These are phyloP conservation scores for Ophiostoma tasmaniense DNA, from an alignment of 2,329 filamentous ascomycete species.

Conservation along the genomic window DNA sequence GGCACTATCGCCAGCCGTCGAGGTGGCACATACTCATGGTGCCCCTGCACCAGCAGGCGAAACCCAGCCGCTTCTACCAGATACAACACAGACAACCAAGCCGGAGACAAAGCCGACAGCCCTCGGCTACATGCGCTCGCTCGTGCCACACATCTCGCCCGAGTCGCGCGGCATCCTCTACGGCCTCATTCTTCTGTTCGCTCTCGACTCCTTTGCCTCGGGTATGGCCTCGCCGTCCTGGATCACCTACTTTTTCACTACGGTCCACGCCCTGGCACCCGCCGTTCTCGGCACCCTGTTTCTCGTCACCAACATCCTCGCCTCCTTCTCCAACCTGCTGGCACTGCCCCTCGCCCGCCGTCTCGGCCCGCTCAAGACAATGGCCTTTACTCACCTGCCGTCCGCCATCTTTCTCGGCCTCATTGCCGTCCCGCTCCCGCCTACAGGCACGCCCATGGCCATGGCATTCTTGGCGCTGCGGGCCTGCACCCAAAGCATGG, in stretches of 20 bases:
- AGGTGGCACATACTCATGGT: constrained; percentile 20
- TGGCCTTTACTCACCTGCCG: constrained; percentile 68
- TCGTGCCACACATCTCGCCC: constrained; percentile 50
- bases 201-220: constrained; percentile 41
- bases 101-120: background rate
- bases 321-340: constrained; percentile 43
- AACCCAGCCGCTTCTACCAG: background rate
- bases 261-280: constrained; percentile 39
- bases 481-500: constrained; percentile 58
- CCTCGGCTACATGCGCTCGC: constrained; percentile 16
- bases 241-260: constrained; percentile 50
- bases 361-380: constrained; percentile 48
- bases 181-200: constrained; percentile 40
- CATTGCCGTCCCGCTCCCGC: constrained; percentile 30
- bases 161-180: constrained; percentile 47
- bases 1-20: constrained; percentile 33
- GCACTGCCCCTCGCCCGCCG: constrained; percentile 47
- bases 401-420: constrained; percentile 57
- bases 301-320: constrained; percentile 44
- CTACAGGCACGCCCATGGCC: constrained; percentile 14
- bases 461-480: constrained; percentile 53
- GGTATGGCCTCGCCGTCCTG: constrained; percentile 43
- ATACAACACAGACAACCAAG: background rate
- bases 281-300: constrained; percentile 47
- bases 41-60: background rate